Base-by-base conservation (phyloP, 306 rosid genomes). In the Acacia confusa region DNA sequence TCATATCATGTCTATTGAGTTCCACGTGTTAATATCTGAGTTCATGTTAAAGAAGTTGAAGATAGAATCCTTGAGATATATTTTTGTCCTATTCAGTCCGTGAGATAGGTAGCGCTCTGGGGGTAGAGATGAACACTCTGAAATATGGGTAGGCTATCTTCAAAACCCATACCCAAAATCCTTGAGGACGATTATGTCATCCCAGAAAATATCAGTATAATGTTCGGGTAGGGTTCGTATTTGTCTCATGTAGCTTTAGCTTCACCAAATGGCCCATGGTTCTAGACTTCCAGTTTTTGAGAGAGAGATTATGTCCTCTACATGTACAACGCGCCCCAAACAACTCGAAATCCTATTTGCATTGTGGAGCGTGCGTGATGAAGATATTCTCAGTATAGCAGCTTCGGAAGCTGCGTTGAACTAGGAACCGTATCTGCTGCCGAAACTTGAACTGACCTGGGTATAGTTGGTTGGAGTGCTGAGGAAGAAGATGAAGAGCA, bases 11-110 rank as follows among this genome's bases (percentile, higher is more conserved):
- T 50, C 66, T 20, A 75, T 25, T 79, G 74, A 79, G 80, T 48
- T 41, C 82, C 86, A 48, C 77, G 75, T 81, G 77, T 86, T 83
- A 80, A 68, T 87, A 88, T 85, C 83, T 53, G 74, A 76, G 57
- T 64, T 67, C 19, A 70, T 81, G 63, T 74, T 78, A 57, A 12
- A 7, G 61, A 53, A 53, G 68, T 77, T 73, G 74, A 73, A 73
- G 53, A 27, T 47, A 48, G 71, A 70, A 22, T 43, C 32, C 30
- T 24, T 75, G 63, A 77, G 80, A 66, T 76, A 64, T 66, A 64
- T 76, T 20, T 75, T 20, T 25, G 55, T 38, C 77, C 70, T 65
- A 65, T 9, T 32, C 70, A 15, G 57, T 34, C 53, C 47, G 65
- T n/a, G 69, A 50, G 60, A 80, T 48, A 55, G 61, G 63, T 55